Percentiles rank a stretch among this genome's conserved stretches.
phyloP scores from a whole-genome alignment of 1,284 basidiomycete species.

The Microbotryum saponariae region DNA sequence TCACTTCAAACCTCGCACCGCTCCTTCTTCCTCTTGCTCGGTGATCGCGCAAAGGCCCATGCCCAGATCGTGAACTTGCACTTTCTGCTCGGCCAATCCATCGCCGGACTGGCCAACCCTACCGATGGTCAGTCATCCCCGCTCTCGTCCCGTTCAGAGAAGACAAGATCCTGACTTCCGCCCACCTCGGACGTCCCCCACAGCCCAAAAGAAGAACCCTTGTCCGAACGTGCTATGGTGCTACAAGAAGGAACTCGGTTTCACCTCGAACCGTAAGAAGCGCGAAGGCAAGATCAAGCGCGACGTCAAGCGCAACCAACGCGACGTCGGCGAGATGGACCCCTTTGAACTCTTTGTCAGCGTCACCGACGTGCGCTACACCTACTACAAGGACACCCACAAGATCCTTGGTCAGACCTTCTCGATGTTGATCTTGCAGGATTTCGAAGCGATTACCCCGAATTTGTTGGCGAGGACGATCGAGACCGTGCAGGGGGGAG shows the following conservation, averaged over 20 bases:
- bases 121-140: conserved; percentile 21
- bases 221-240: conserved; percentile 91
- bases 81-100: conserved; percentile 83
- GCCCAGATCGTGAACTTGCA: conserved; percentile 86
- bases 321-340: conserved; percentile 89
- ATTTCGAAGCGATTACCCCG: conserved; percentile 97
- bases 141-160: not conserved
- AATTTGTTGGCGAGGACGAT: conserved; percentile 95
- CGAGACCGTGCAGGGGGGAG: conserved; percentile 97
- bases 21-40: conserved; percentile 94
- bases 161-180: not conserved
- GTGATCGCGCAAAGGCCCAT: conserved; percentile 88
- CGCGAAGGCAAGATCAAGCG: conserved; percentile 89
- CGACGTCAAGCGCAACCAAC: conserved; percentile 84
- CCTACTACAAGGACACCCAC: conserved; percentile 88
- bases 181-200: not conserved
- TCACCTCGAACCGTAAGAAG: conserved; percentile 94
- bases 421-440: conserved; percentile 95
- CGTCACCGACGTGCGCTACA: conserved; percentile 98
- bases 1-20: conserved; percentile 67
- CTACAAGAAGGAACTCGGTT: conserved; percentile 94
- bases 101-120: conserved; percentile 28
- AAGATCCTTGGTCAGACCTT: conserved; percentile 96
- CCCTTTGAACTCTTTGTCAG: conserved; percentile 98
- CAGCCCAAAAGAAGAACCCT: conserved; percentile 48